These are phyloP conservation scores for Trichomonas gallinae DNA, from an alignment of 208 protist genomes.

Conservation along the genomic window DNA sequence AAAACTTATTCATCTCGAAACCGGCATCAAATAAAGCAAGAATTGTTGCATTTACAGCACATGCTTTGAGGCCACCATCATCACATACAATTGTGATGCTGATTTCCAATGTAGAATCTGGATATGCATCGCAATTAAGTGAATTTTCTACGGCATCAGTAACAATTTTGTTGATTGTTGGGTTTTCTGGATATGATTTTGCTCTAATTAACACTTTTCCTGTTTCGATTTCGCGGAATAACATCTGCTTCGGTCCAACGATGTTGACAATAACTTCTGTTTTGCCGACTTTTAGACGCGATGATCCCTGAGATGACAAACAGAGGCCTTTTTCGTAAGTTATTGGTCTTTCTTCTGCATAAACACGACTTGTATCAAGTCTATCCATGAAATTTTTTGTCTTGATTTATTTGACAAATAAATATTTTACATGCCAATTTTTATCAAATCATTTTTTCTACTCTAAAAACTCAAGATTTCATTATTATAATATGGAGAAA, in stretches of 20 bases:
- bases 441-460: no score
- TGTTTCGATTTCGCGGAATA: neutral
- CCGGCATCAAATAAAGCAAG: neutral
- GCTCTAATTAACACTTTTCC: neutral
- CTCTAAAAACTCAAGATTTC: no score
- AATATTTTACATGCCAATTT: no score
- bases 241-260: neutral
- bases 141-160: neutral
- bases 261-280: neutral
- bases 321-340: neutral
- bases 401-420: no score
- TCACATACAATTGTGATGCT: neutral
- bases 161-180: neutral
- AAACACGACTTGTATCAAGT: neutral
- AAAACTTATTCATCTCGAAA: neutral
- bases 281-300: neutral
- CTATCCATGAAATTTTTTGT: neutral
- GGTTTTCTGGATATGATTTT: neutral
- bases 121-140: neutral
- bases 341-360: neutral
- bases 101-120: neutral
- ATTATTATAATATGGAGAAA: no score
- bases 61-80: neutral
- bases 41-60: conserved; percentile 1
- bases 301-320: neutral